Conservation (phyloP, 1,284 basidiomycete genomes). For the Singerocomus inundabilis region DNA sequence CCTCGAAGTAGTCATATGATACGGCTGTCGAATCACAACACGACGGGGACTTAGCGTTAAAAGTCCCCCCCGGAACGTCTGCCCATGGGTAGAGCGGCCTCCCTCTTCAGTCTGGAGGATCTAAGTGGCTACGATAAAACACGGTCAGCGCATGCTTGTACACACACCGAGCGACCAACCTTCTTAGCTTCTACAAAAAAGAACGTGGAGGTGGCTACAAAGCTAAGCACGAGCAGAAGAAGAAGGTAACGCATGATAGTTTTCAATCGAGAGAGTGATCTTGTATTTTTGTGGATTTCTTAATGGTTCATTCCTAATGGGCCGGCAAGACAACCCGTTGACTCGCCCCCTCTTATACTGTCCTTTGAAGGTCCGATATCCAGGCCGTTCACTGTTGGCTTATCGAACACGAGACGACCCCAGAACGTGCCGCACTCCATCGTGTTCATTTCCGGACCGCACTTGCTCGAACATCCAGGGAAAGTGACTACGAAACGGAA, state of each 20-base stretch:
- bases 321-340: conserved; percentile 14
- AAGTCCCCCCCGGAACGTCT: conserved; percentile 25
- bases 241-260: conserved; percentile 29
- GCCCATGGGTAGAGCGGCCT: background rate
- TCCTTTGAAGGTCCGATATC: conserved; percentile 26
- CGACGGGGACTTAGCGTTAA: conserved; percentile 27
- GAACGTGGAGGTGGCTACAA: conserved; percentile 30
- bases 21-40: conserved; percentile 18
- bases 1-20: conserved; percentile 23
- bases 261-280: background rate
- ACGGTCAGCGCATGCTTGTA: conserved; percentile 7
- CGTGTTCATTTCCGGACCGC: conserved; percentile 25
- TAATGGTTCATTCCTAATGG: conserved; percentile 33
- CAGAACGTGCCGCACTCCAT: conserved; percentile 21
- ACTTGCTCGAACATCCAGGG: conserved; percentile 4
- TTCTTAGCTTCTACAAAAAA: conserved; percentile 32
- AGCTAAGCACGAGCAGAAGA: conserved; percentile 31
- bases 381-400: conserved; percentile 1
- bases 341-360: conserved; percentile 24
- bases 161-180: conserved; percentile 17
- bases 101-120: conserved; percentile 16
- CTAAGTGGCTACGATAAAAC: conserved; percentile 19
- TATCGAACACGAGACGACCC: conserved; percentile 26
- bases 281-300: conserved; percentile 10
- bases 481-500: conserved; percentile 19